Evolutionary conservation across 2,329 filamentous ascomycete species (phyloP), one percentile per base, ranked within the genome.

Genomic region (Dactylellina drechsleri): DNA sequence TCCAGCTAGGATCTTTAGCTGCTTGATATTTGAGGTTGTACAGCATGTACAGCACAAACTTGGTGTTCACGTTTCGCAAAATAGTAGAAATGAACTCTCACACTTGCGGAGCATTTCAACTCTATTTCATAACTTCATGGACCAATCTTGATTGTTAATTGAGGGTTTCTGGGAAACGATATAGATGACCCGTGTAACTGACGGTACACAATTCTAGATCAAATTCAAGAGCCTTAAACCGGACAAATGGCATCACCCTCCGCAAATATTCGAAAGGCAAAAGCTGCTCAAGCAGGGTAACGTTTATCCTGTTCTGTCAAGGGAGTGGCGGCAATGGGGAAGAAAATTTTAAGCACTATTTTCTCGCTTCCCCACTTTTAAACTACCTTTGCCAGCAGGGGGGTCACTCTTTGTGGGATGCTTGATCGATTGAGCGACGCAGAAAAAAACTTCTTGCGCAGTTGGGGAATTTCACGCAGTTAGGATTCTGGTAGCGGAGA

Each of bases 331-430:
- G 58, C 45, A 58, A 67, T 28, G 70, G 67, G 67, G 20, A 52
- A 1, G 66, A 75, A 68, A 68, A 53, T 58, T 36, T 67, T 58
- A 75, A 68, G 71, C 71, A 75, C 57, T 56, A 43, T 68, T 75
- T 75, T 75, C 70, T 67, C 64, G 64, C 64, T 68, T 75, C 64
- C 64, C 71, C 71, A 68, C 64, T 65, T 75, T 75, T 64, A 58
- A 53, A 53, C n/a, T 20, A 20, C n/a, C 49, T 64, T 57, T 62
- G 61, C 70, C 20, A 41, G 47, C 62, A 66, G 47, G 71, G 71
- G 64, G n/a, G n/a, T 13, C 18, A 20, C 12, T 23, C 18, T 23
- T 52, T 40, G 8, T 18, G 28, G 18, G 20, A 16, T 41, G 28
- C 47, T 52, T 52, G 47, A n/a, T 18, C 18, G 16, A 13, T 20